Conservation (phyloP, 169 alveolate species). For the Theileria parva region DNA sequence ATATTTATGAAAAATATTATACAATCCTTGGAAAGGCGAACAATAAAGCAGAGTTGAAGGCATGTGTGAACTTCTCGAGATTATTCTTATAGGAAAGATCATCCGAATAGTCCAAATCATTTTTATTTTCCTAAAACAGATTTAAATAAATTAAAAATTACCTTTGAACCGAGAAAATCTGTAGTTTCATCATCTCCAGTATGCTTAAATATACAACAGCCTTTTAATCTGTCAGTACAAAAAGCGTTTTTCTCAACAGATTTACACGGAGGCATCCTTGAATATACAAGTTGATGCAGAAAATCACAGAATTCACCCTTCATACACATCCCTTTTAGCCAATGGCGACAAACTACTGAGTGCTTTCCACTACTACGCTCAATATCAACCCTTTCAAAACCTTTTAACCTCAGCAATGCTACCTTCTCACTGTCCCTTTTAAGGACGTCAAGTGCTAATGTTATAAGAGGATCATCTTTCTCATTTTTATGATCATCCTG, state of each 20-base stretch:
- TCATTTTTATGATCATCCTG: background rate
- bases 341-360: conserved; percentile 90
- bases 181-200: conserved; percentile 26
- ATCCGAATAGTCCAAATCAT: conserved; percentile 19
- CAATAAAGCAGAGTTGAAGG: conserved; percentile 44
- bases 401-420: conserved; percentile 71
- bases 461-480: conserved; percentile 38
- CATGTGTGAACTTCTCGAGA: conserved; percentile 55
- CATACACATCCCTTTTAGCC: conserved; percentile 91
- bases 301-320: conserved; percentile 91
- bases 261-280: conserved; percentile 87
- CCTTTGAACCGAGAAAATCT: conserved; percentile 24
- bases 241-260: conserved; percentile 78
- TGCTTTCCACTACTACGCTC: conserved; percentile 83
- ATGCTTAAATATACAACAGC: conserved; percentile 77
- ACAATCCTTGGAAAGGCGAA: conserved; percentile 49
- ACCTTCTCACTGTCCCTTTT: conserved; percentile 72
- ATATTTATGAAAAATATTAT: background rate
- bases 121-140: conserved; percentile 1
- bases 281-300: conserved; percentile 84
- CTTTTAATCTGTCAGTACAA: conserved; percentile 84
- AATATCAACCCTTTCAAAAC: conserved; percentile 77
- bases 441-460: conserved; percentile 68
- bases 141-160: background rate
- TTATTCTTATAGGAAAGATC: conserved; percentile 57